Conservation (phyloP, 805 yeast species). For the Candida corydali region DNA sequence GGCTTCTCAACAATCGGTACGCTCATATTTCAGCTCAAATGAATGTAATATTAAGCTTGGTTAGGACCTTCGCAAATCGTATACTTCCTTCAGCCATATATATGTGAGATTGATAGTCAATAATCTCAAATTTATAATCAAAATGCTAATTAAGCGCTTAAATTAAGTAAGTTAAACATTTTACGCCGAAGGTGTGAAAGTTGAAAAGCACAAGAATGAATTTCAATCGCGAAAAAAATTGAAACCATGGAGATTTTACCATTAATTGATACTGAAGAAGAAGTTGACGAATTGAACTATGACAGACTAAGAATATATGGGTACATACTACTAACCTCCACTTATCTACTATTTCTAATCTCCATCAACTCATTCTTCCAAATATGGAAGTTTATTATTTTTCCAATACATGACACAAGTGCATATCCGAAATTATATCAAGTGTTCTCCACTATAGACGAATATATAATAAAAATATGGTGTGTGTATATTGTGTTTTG, state of each 20-base stretch:
- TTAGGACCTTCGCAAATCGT: too few relatives aligned
- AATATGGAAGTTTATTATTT: conserved; percentile 31
- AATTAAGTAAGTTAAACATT: too few relatives aligned
- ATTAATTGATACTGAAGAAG: conserved; percentile 13
- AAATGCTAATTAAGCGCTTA: too few relatives aligned
- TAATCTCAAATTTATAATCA: too few relatives aligned
- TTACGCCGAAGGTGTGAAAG: too few relatives aligned
- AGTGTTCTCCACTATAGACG: conserved; percentile 22
- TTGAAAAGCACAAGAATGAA: background rate
- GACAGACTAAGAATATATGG: conserved; percentile 19
- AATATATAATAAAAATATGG: conserved; percentile 32
- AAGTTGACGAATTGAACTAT: conserved; percentile 5
- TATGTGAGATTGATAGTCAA: too few relatives aligned
- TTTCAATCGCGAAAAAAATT: background rate
- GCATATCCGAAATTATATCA: conserved; percentile 11
- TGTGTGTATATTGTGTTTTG: conserved; percentile 37
- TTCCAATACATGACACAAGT: conserved; percentile 19
- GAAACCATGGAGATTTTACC: too few relatives aligned
- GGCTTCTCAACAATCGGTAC: too few relatives aligned
- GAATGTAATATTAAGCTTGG: too few relatives aligned
- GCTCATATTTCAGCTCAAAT: too few relatives aligned
- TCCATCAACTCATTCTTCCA: conserved; percentile 32
- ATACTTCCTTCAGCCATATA: too few relatives aligned
- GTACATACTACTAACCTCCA: conserved; percentile 20
- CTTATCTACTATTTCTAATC: conserved; percentile 31